Evolutionary conservation across 768 basidiomycete genomes (phyloP).

Genomic region (Agrocybe pediades): DNA sequence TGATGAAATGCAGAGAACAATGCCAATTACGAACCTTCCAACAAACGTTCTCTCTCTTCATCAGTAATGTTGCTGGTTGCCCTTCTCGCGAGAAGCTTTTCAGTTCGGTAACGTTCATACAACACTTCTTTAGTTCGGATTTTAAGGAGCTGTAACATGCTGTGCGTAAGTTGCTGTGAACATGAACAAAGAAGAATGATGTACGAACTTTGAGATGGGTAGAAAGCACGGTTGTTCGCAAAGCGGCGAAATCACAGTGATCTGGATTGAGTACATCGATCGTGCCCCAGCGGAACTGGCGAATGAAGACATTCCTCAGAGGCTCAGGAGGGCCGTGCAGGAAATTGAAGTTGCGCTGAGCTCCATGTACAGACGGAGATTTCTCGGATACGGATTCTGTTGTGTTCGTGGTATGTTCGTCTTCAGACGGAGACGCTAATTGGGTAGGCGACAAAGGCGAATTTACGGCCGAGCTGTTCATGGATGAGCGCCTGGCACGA

Average conservation of each 20-base stretch:
- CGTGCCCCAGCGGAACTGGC: constrained; percentile 87
- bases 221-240: constrained; percentile 82
- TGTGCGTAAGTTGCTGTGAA: constrained; percentile 2
- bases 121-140: constrained; percentile 83
- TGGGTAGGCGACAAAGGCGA: constrained; percentile 28
- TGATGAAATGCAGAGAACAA: neutral
- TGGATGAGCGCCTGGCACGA: constrained; percentile 37
- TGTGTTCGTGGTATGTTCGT: constrained; percentile 32
- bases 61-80: constrained; percentile 80
- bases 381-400: constrained; percentile 32
- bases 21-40: constrained; percentile 60
- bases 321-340: constrained; percentile 62
- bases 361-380: constrained; percentile 37
- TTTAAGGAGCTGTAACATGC: constrained; percentile 64
- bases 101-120: constrained; percentile 92
- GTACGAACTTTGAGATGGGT: constrained; percentile 81
- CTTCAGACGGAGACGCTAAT: constrained; percentile 40
- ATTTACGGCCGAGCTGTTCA: constrained; percentile 30
- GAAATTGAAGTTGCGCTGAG: constrained; percentile 38
- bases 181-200: neutral
- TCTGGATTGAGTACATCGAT: constrained; percentile 84
- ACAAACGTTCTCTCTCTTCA: constrained; percentile 68
- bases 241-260: constrained; percentile 86
- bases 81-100: constrained; percentile 85
- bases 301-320: constrained; percentile 72